A percentile compares a stretch with the other conserved stretches of the same genome.
phyloP scores from a whole-genome alignment of 345 rosid genomes.

The Bruguiera parviflora region DNA sequence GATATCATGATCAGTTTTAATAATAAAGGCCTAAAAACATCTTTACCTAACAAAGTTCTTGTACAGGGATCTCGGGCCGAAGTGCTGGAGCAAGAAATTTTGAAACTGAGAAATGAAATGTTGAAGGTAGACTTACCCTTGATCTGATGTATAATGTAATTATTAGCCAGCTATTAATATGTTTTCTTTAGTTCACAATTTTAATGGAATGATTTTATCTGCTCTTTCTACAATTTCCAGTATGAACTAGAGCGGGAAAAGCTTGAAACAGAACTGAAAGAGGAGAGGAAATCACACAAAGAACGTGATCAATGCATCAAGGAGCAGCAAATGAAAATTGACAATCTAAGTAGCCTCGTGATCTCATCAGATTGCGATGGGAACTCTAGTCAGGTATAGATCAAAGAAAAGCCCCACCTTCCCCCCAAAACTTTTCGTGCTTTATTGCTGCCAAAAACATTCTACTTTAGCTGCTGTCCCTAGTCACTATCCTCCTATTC shows the following conservation, averaged over 20 bases:
- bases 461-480: neutral
- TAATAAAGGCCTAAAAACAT: neutral
- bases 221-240: constrained; percentile 37
- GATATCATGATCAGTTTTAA: neutral
- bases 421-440: no score
- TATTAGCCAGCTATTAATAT: neutral
- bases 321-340: constrained; percentile 69
- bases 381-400: constrained; percentile 58
- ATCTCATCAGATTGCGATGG: constrained; percentile 43
- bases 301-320: constrained; percentile 59
- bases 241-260: constrained; percentile 86
- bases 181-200: no score
- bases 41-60: constrained; percentile 19
- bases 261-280: constrained; percentile 78
- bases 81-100: constrained; percentile 84
- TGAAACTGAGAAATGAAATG: constrained; percentile 86
- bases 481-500: neutral
- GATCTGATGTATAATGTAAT: constrained; percentile 10
- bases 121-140: constrained; percentile 54
- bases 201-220: constrained; percentile 9
- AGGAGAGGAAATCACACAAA: constrained; percentile 73
- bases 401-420: neutral
- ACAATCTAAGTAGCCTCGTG: constrained; percentile 48
- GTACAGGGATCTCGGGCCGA: constrained; percentile 85
- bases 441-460: neutral